Percentiles rank a stretch among this genome's conserved stretches.
These are phyloP conservation scores for Schizophyllum amplum DNA, from an alignment of 1,284 basidiomycete species.

Conservation along the genomic window DNA sequence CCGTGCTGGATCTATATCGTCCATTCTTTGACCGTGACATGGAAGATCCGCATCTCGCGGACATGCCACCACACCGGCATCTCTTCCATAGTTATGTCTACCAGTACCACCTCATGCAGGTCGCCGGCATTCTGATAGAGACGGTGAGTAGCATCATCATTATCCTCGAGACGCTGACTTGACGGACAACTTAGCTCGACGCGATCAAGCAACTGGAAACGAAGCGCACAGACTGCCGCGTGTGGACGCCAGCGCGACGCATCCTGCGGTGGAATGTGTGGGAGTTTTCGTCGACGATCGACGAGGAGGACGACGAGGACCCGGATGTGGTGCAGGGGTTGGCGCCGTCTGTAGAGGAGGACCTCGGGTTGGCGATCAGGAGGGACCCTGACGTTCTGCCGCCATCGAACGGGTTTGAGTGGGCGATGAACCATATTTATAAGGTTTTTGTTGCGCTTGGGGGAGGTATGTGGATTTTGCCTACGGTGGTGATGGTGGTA, in stretches of 20 bases:
- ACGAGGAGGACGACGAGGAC: slow-evolving; percentile 47
- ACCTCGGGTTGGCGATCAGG: slow-evolving; percentile 46
- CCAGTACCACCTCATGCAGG: slow-evolving; percentile 24
- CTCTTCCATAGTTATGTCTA: slow-evolving; percentile 18
- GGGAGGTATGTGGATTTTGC: too few relatives aligned
- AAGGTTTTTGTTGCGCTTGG: slow-evolving; percentile 29
- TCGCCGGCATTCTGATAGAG: slow-evolving; percentile 11
- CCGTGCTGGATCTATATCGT: slow-evolving; percentile 65
- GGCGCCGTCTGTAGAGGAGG: slow-evolving; percentile 29
- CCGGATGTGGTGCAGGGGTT: slow-evolving; percentile 58
- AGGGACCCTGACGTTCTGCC: slow-evolving; percentile 74
- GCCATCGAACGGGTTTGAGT: slow-evolving; percentile 50
- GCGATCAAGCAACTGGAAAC: slow-evolving; percentile 52
- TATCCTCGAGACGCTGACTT: background rate
- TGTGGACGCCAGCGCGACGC: slow-evolving; percentile 64
- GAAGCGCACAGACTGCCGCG: slow-evolving; percentile 33
- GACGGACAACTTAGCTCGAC: slow-evolving; percentile 30
- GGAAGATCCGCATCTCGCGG: slow-evolving; percentile 17
- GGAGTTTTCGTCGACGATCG: slow-evolving; percentile 36
- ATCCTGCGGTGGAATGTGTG: slow-evolving; percentile 39
- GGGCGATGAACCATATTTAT: slow-evolving; percentile 39
- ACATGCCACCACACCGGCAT: slow-evolving; percentile 15
- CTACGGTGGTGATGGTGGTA: too few relatives aligned
- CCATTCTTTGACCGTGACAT: slow-evolving; percentile 46
- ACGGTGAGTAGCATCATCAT: slow-evolving; percentile 11